Conservation (phyloP, 2,329 filamentous ascomycete species). For the Colletotrichum sp. region DNA sequence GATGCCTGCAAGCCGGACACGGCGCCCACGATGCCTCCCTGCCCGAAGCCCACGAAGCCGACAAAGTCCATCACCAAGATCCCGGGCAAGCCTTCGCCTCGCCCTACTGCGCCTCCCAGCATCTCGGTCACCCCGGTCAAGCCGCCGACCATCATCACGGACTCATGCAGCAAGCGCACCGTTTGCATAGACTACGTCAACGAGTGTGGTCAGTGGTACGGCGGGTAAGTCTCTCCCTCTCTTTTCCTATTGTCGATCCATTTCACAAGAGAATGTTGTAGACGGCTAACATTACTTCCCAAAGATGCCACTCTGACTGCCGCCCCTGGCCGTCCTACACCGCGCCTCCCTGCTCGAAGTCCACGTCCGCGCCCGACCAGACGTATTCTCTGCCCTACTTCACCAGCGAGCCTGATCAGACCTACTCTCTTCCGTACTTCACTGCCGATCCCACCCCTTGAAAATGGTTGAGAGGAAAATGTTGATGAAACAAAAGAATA, state of each 20-base stretch:
- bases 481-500: background rate
- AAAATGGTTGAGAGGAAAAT: background rate
- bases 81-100: background rate
- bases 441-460: background rate
- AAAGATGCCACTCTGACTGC: slow-evolving; percentile 18
- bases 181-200: slow-evolving; percentile 25
- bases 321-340: slow-evolving; percentile 22
- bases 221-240: slow-evolving; percentile 22
- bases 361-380: background rate
- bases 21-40: slow-evolving; percentile 15
- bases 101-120: background rate
- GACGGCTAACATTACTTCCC: background rate
- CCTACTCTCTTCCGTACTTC: background rate
- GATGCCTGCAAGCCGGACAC: slow-evolving; percentile 27
- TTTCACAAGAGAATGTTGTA: background rate
- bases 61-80: background rate
- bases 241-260: slow-evolving; percentile 14
- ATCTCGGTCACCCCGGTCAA: background rate
- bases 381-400: background rate
- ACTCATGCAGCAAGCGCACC: slow-evolving; percentile 27
- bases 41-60: background rate
- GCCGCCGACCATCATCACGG: background rate
- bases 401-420: background rate
- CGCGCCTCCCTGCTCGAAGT: slow-evolving; percentile 17
- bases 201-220: slow-evolving; percentile 23